A percentile compares a stretch with the other conserved stretches of the same genome.
Evolutionary conservation across 306 rosid genomes (phyloP).

Genomic region (Prunus mongolica): DNA sequence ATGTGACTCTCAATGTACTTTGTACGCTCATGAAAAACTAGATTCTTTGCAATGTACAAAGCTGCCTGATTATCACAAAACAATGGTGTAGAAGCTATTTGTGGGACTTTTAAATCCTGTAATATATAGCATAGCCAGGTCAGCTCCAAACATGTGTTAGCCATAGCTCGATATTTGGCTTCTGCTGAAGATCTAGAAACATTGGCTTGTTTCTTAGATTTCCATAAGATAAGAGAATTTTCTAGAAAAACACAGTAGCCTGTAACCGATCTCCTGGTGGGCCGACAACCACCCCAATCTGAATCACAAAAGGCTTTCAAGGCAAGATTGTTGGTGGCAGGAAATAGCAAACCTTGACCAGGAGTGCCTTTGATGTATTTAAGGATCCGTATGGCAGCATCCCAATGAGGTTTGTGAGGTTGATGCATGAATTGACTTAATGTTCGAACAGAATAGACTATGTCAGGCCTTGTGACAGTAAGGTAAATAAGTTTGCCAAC

Average conservation of each 20-base stretch:
- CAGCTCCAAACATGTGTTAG: too few relatives aligned
- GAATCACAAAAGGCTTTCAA: neutral
- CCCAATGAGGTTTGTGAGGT: neutral
- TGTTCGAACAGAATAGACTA: neutral
- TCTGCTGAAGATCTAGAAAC: too few relatives aligned
- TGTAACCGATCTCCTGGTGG: neutral
- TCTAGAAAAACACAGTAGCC: neutral
- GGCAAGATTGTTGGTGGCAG: neutral
- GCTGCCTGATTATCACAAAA: too few relatives aligned
- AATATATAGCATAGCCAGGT: too few relatives aligned
- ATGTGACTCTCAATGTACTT: too few relatives aligned
- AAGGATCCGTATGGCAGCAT: neutral
- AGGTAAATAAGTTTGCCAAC: constrained; percentile 2
- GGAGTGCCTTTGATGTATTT: neutral
- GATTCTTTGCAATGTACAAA: too few relatives aligned
- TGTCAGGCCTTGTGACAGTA: neutral
- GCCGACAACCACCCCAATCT: constrained; percentile 3
- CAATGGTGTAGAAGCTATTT: too few relatives aligned
- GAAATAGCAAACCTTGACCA: neutral
- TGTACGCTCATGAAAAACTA: too few relatives aligned
- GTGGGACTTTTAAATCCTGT: too few relatives aligned
- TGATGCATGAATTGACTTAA: constrained; percentile 13
- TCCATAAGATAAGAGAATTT: constrained; percentile 6
- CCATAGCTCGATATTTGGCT: too few relatives aligned
- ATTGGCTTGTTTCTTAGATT: neutral